A percentile compares a stretch with the other conserved stretches of the same genome.
Evolutionary conservation across 352 stramenopile genomes (phyloP).

Genomic region (Phytophthora tentaculata): DNA sequence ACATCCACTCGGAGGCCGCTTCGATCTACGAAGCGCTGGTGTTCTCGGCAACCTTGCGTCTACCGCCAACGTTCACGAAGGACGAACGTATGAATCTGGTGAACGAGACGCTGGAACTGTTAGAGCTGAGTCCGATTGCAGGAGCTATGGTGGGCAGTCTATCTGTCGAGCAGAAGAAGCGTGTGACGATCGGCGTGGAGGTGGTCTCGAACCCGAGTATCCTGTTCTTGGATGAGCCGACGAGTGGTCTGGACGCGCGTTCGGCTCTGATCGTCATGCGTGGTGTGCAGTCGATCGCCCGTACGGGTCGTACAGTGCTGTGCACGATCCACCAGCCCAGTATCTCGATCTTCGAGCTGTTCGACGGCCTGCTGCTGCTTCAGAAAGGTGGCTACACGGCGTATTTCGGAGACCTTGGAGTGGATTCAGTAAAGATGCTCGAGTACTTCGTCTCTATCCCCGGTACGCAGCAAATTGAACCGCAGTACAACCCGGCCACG

Average conservation of each 20-base stretch:
- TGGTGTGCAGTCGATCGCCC: slow-evolving; percentile 83
- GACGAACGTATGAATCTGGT: slow-evolving; percentile 53
- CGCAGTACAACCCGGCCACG: slow-evolving; percentile 89
- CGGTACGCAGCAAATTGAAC: slow-evolving; percentile 62
- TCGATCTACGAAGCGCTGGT: slow-evolving; percentile 87
- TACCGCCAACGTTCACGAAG: slow-evolving; percentile 54
- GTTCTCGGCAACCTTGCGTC: slow-evolving; percentile 85
- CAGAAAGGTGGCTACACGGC: slow-evolving; percentile 66
- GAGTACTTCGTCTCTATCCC: slow-evolving; percentile 89
- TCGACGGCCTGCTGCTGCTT: slow-evolving; percentile 91
- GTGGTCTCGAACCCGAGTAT: slow-evolving; percentile 94
- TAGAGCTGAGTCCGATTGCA: slow-evolving; percentile 50
- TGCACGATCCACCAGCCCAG: slow-evolving; percentile 39
- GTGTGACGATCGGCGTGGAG: slow-evolving; percentile 92
- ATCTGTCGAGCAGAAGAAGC: slow-evolving; percentile 93
- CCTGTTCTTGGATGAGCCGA: slow-evolving; percentile 95
- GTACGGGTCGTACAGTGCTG: slow-evolving; percentile 88
- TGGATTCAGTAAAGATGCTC: slow-evolving; percentile 82
- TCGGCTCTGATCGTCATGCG: slow-evolving; percentile 46
- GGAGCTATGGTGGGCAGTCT: slow-evolving; percentile 50
- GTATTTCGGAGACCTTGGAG: slow-evolving; percentile 90
- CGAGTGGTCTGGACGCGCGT: slow-evolving; percentile 87
- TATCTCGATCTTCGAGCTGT: slow-evolving; percentile 47
- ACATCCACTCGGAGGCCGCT: slow-evolving; percentile 23
- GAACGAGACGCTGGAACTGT: slow-evolving; percentile 55